Percentiles rank a stretch among this genome's conserved stretches.
Evolutionary conservation across 768 basidiomycete species (phyloP).

Genomic region (Lactarius sanguifluus): DNA sequence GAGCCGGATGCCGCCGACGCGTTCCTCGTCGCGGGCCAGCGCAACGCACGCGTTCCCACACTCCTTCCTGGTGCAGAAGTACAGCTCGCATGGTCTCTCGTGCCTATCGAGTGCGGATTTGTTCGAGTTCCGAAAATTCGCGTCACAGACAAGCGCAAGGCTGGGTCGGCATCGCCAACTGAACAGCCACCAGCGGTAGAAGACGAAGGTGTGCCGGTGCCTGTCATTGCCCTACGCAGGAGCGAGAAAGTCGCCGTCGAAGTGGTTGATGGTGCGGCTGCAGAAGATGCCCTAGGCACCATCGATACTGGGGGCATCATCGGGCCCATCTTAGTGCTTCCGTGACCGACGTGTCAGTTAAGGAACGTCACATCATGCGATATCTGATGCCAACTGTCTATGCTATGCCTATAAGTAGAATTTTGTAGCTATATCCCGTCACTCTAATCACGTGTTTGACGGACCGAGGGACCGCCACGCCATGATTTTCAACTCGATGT

Average conservation of each 20-base stretch:
- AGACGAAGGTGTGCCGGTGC: constrained; percentile 64
- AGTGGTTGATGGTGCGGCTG: constrained; percentile 48
- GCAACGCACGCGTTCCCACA: constrained; percentile 63
- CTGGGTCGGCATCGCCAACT: neutral
- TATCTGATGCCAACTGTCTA: neutral
- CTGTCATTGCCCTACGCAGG: constrained; percentile 59
- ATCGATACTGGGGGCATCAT: constrained; percentile 8
- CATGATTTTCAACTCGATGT: too few species aligned
- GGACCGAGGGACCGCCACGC: constrained; percentile 1
- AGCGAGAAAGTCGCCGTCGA: constrained; percentile 42
- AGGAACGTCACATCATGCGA: neutral
- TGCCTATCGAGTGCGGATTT: constrained; percentile 74
- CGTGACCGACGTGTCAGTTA: constrained; percentile 11
- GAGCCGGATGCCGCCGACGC: constrained; percentile 66
- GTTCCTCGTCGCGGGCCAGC: constrained; percentile 81
- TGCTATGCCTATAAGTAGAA: neutral
- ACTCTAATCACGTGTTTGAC: neutral
- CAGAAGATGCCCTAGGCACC: neutral
- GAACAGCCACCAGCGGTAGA: constrained; percentile 47
- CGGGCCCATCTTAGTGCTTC: constrained; percentile 25
- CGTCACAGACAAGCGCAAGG: constrained; percentile 50
- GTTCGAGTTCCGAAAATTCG: constrained; percentile 60
- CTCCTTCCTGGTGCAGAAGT: constrained; percentile 76
- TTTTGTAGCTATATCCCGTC: neutral
- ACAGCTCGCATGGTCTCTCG: constrained; percentile 60